A percentile compares a stretch with the other conserved stretches of the same genome.
These are phyloP conservation scores for Dioszegia aurantiaca DNA, from an alignment of 768 basidiomycete species.

Conservation along the genomic window DNA sequence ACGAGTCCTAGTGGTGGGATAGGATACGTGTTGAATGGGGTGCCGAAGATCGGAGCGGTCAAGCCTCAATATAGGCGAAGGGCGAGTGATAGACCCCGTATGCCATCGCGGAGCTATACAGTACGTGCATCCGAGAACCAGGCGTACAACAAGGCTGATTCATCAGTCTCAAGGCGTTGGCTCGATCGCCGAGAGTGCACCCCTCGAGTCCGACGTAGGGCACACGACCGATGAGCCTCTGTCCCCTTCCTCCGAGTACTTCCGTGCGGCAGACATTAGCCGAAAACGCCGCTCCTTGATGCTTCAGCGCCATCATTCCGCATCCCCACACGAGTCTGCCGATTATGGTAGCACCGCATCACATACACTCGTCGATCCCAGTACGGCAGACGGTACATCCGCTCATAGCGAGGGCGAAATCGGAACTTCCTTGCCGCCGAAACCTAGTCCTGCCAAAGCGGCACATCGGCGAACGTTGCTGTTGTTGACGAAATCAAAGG, in stretches of 20 bases:
- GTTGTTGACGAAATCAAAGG: slow-evolving; percentile 63
- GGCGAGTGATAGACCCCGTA: slow-evolving; percentile 10
- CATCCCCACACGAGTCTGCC: slow-evolving; percentile 33
- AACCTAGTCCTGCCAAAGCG: slow-evolving; percentile 30
- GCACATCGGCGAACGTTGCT: slow-evolving; percentile 52
- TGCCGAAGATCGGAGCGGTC: slow-evolving; percentile 30
- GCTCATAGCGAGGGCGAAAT: slow-evolving; percentile 37
- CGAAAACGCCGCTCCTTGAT: slow-evolving; percentile 39
- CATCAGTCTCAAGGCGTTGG: slow-evolving; percentile 37
- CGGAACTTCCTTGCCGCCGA: neutral
- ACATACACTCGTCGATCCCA: slow-evolving; percentile 27
- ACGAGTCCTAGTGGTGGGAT: slow-evolving; percentile 41
- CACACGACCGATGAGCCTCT: slow-evolving; percentile 27
- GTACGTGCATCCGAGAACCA: slow-evolving; percentile 5
- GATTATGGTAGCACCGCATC: slow-evolving; percentile 25
- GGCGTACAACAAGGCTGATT: neutral
- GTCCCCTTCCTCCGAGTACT: slow-evolving; percentile 40
- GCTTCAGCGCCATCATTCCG: slow-evolving; percentile 24
- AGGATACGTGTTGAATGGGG: slow-evolving; percentile 44
- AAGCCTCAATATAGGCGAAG: slow-evolving; percentile 14
- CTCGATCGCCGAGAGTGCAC: slow-evolving; percentile 43
- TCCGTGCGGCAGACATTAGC: slow-evolving; percentile 28
- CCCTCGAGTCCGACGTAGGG: slow-evolving; percentile 3
- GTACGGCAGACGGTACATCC: slow-evolving; percentile 18
- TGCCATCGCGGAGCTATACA: slow-evolving; percentile 10